These are phyloP conservation scores for Camellia lanceoleosa DNA, from an alignment of 148 eudicot species.

Conservation along the genomic window DNA sequence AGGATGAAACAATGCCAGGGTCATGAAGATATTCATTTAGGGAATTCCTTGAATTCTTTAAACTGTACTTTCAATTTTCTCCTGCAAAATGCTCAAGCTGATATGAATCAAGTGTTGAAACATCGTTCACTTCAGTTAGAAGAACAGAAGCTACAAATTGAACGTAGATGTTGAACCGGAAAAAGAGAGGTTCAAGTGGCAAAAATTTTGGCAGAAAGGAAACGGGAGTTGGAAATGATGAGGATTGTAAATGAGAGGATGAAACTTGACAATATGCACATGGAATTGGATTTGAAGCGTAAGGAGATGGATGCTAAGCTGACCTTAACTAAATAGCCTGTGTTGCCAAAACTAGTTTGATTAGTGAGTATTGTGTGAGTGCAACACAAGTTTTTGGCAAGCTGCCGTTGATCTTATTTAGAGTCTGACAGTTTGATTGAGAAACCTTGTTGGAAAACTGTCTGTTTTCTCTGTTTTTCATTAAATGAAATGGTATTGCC, in stretches of 20 bases:
- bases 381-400: slow-evolving; percentile 1
- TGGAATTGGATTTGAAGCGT: slow-evolving; percentile 66
- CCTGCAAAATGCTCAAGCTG: slow-evolving; percentile 30
- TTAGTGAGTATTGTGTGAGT: background rate
- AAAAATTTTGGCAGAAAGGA: slow-evolving; percentile 58
- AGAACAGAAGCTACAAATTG: slow-evolving; percentile 59
- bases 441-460: background rate
- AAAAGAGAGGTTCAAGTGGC: slow-evolving; percentile 73
- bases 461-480: slow-evolving; percentile 2
- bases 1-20: slow-evolving; percentile 50
- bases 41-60: slow-evolving; percentile 29
- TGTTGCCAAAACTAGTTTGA: background rate
- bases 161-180: slow-evolving; percentile 59
- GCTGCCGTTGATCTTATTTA: background rate
- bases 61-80: slow-evolving; percentile 35
- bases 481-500: background rate
- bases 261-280: slow-evolving; percentile 70
- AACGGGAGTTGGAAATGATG: slow-evolving; percentile 63
- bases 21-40: slow-evolving; percentile 36
- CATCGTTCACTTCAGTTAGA: slow-evolving; percentile 49
- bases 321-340: background rate
- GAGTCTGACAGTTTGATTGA: background rate
- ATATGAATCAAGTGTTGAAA: slow-evolving; percentile 30
- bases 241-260: slow-evolving; percentile 67
- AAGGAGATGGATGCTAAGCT: slow-evolving; percentile 47